These are phyloP conservation scores for Rhododendron kiyosumense DNA, from an alignment of 148 eudicot species.

Conservation along the genomic window DNA sequence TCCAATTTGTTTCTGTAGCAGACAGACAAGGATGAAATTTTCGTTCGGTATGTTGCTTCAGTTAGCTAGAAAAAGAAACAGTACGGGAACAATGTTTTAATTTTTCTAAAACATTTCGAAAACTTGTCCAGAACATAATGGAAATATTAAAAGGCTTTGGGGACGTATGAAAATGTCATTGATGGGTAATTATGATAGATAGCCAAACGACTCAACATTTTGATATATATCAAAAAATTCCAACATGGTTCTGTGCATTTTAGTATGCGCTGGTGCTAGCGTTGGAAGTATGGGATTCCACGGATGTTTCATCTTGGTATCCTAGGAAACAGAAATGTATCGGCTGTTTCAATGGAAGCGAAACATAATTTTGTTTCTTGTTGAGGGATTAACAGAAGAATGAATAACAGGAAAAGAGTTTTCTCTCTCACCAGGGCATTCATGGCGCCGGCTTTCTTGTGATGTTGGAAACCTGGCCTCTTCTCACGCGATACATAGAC, in stretches of 20 bases:
- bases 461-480: conserved; percentile 99
- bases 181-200: not conserved
- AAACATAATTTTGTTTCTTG: not conserved
- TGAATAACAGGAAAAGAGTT: not conserved
- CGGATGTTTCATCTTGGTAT: not conserved
- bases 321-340: not conserved
- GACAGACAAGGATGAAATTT: not conserved
- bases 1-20: not conserved
- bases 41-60: too few species aligned
- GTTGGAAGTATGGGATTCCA: not conserved
- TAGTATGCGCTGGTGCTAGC: too few species aligned
- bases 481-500: conserved; percentile 99
- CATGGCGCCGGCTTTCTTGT: conserved; percentile 99
- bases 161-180: not conserved
- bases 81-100: not conserved
- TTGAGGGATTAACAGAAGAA: not conserved
- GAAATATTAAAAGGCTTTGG: not conserved
- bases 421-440: conserved; percentile 79
- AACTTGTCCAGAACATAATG: not conserved
- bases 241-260: not conserved
- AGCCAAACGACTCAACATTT: not conserved
- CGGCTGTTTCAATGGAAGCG: too few species aligned
- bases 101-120: not conserved
- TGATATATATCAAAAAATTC: not conserved
- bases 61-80: not conserved